phyloP scores from a whole-genome alignment of 2,329 filamentous ascomycete genomes.

The Alternaria triticina region DNA sequence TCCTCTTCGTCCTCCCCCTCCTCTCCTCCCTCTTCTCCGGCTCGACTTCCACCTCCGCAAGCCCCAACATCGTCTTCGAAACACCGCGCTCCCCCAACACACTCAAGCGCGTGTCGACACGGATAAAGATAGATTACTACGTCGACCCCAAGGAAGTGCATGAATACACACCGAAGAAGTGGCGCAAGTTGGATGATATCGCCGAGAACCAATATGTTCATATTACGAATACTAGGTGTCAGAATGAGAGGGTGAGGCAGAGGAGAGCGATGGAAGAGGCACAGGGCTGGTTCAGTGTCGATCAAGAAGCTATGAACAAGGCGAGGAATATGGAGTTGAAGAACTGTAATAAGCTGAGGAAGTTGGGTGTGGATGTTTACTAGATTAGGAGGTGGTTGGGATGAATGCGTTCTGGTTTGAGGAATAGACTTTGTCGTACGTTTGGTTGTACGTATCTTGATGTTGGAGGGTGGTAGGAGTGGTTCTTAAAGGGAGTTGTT shows the following conservation, averaged over 20 bases:
- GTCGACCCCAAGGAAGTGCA: conserved; percentile 80
- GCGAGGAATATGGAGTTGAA: conserved; percentile 68
- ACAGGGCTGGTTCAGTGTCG: conserved; percentile 85
- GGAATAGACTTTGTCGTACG: neutral
- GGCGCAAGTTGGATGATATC: conserved; percentile 74
- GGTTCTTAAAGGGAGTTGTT: neutral
- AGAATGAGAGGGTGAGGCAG: conserved; percentile 71
- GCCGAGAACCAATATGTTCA: conserved; percentile 78
- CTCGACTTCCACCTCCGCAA: conserved; percentile 52
- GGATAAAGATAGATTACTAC: conserved; percentile 80
- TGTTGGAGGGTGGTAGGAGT: neutral
- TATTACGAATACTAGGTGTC: conserved; percentile 73
- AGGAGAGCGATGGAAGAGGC: conserved; percentile 76
- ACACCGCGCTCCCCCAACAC: conserved; percentile 73
- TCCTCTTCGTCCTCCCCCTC: conserved; percentile 81
- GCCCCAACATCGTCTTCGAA: conserved; percentile 80
- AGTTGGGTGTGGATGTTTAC: conserved; percentile 45
- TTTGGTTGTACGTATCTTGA: neutral
- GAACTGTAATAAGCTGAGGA: conserved; percentile 63
- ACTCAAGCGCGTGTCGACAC: conserved; percentile 71
- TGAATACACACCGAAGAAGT: conserved; percentile 71
- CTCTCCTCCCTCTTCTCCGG: conserved; percentile 77
- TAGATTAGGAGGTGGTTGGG: neutral
- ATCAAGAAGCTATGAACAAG: conserved; percentile 77
- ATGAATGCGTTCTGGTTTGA: neutral